Conservation (phyloP, 2,329 filamentous ascomycete species). For the Colletotrichum tamarilloi region DNA sequence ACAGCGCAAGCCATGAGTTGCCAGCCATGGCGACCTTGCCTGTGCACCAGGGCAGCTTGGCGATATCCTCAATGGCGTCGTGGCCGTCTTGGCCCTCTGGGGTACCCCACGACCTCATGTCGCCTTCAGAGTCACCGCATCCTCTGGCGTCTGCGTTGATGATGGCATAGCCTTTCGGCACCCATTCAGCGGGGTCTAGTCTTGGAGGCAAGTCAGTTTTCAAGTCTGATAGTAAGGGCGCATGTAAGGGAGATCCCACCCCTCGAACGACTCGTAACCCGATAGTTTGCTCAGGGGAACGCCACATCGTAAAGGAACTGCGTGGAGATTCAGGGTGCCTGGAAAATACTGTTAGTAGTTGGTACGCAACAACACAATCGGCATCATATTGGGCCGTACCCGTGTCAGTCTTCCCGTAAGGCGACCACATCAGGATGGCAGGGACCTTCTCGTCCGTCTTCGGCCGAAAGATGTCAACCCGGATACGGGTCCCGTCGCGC, state of each 20-base stretch:
- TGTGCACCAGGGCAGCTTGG: conserved; percentile 13
- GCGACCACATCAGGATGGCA: conserved; percentile 19
- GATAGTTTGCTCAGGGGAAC: conserved; percentile 1
- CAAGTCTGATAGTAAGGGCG: no score
- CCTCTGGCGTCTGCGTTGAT: conserved; percentile 16
- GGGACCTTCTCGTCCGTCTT: conserved; percentile 17
- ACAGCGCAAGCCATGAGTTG: conserved; percentile 10
- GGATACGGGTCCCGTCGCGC: conserved; percentile 12
- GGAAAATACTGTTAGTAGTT: not conserved
- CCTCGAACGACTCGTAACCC: conserved; percentile 24
- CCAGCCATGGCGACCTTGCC: conserved; percentile 9
- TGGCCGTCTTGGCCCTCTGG: conserved; percentile 19
- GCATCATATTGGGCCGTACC: not conserved
- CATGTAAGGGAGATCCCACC: not conserved
- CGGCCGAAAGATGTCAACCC: conserved; percentile 14
- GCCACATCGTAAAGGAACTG: not conserved
- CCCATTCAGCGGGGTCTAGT: conserved; percentile 21
- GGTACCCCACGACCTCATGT: not conserved
- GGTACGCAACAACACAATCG: not conserved
- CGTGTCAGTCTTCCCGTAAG: conserved; percentile 3
- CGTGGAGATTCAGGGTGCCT: not conserved
- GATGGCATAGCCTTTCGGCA: conserved; percentile 5
- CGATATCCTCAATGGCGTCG: conserved; percentile 21
- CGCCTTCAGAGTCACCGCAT: conserved; percentile 4
- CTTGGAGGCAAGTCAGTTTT: not conserved